Conservation (phyloP, 805 yeast species). For the Wickerhamiella sergipiensis region DNA sequence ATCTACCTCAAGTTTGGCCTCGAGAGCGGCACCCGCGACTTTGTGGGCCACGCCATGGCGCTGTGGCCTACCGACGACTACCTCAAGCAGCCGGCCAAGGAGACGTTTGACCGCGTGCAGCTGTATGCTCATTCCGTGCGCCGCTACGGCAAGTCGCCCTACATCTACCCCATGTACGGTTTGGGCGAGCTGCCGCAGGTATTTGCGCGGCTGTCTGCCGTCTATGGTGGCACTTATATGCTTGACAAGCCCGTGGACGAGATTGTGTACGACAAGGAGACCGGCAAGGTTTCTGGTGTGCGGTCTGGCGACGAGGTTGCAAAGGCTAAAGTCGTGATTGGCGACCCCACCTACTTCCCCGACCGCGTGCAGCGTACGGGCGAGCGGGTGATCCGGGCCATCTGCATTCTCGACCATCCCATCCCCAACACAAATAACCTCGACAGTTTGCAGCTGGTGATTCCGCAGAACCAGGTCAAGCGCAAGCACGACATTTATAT, state of each 20-base stretch:
- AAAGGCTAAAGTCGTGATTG: constrained; percentile 84
- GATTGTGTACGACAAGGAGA: constrained; percentile 51
- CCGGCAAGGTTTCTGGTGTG: constrained; percentile 68
- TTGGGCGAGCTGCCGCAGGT: constrained; percentile 99
- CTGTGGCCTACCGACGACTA: constrained; percentile 88
- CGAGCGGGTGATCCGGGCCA: constrained; percentile 61
- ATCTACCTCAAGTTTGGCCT: constrained; percentile 80
- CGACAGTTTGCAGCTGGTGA: constrained; percentile 85
- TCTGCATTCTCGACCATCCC: constrained; percentile 84
- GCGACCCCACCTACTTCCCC: constrained; percentile 97
- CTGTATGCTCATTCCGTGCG: constrained; percentile 85
- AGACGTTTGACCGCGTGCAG: constrained; percentile 72
- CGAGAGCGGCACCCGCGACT: constrained; percentile 86
- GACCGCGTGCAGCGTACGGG: constrained; percentile 62
- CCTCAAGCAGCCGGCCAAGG: constrained; percentile 78
- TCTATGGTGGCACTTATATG: constrained; percentile 98
- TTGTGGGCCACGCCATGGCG: constrained; percentile 98
- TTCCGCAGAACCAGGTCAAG: constrained; percentile 90
- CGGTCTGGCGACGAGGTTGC: constrained; percentile 85
- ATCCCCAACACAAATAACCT: constrained; percentile 67
- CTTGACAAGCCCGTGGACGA: constrained; percentile 92
- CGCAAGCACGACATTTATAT: constrained; percentile 90
- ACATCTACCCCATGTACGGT: constrained; percentile 90
- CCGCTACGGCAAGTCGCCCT: constrained; percentile 91
- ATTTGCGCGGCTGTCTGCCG: constrained; percentile 90